These are phyloP conservation scores for Daedalea quercina DNA, from an alignment of 768 basidiomycete species.

Conservation along the genomic window DNA sequence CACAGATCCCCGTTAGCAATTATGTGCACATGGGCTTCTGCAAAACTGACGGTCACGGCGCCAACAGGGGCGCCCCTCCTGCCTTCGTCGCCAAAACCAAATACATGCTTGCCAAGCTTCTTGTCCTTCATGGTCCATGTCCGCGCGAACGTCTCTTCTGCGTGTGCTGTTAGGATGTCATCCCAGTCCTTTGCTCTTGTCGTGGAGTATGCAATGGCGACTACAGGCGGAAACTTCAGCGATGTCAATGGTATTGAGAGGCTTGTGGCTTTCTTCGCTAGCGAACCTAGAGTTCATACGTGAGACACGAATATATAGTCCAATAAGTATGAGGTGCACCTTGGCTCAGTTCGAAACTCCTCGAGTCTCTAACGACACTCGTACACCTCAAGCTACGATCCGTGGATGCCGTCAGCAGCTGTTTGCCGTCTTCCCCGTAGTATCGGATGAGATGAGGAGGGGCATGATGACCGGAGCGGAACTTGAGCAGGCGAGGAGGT, in stretches of 20 bases:
- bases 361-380: slow-evolving; percentile 89
- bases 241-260: slow-evolving; percentile 74
- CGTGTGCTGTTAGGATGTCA: slow-evolving; percentile 87
- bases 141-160: slow-evolving; percentile 74
- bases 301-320: neutral
- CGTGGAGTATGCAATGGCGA: slow-evolving; percentile 70
- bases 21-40: neutral
- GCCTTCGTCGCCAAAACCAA: slow-evolving; percentile 49
- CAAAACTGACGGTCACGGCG: slow-evolving; percentile 54
- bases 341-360: slow-evolving; percentile 93
- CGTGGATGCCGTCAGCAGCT: slow-evolving; percentile 79
- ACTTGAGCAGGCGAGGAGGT: slow-evolving; percentile 84
- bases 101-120: slow-evolving; percentile 67
- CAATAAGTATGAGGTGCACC: slow-evolving; percentile 36
- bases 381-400: slow-evolving; percentile 89
- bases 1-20: neutral
- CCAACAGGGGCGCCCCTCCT: slow-evolving; percentile 46
- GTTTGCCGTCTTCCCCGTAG: slow-evolving; percentile 97
- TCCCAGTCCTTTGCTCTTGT: slow-evolving; percentile 94
- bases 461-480: slow-evolving; percentile 84
- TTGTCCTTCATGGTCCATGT: slow-evolving; percentile 88
- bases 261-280: slow-evolving; percentile 72
- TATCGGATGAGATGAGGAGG: slow-evolving; percentile 91
- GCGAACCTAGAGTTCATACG: slow-evolving; percentile 51
- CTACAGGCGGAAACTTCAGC: slow-evolving; percentile 80